phyloP scores from a whole-genome alignment of 805 yeast species.

The Pichia exigua region DNA sequence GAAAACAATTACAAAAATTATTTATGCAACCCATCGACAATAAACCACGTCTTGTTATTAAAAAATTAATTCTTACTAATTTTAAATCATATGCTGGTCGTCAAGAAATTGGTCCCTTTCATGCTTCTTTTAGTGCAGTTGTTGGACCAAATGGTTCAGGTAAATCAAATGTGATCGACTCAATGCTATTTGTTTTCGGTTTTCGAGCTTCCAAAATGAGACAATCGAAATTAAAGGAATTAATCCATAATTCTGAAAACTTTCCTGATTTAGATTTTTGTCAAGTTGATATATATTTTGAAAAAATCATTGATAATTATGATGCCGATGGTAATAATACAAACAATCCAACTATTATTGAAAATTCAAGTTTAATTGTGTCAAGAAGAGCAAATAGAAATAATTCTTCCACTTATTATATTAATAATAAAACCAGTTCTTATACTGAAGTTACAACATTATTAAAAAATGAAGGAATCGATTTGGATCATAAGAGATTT shows the following conservation, averaged over 20 bases:
- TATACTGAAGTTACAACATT: conserved; percentile 73
- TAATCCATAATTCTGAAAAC: conserved; percentile 83
- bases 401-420: conserved; percentile 69
- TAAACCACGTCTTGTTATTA: conserved; percentile 60
- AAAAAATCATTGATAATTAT: conserved; percentile 54
- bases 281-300: conserved; percentile 85
- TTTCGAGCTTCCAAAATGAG: conserved; percentile 96
- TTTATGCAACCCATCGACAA: not conserved
- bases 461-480: conserved; percentile 78
- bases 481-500: conserved; percentile 89
- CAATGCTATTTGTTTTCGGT: conserved; percentile 94
- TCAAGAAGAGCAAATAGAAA: conserved; percentile 73
- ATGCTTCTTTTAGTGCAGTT: conserved; percentile 88
- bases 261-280: conserved; percentile 63
- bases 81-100: conserved; percentile 95
- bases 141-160: conserved; percentile 99
- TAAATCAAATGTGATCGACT: conserved; percentile 95
- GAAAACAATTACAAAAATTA: conserved; percentile 2
- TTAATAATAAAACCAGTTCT: conserved; percentile 61
- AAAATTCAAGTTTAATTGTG: conserved; percentile 56
- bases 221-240: conserved; percentile 84
- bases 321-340: conserved; percentile 15
- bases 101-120: conserved; percentile 92
- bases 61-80: conserved; percentile 64
- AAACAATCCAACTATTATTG: conserved; percentile 35